phyloP scores from a whole-genome alignment of 441 rosid genomes.

The Sinapis alba region DNA sequence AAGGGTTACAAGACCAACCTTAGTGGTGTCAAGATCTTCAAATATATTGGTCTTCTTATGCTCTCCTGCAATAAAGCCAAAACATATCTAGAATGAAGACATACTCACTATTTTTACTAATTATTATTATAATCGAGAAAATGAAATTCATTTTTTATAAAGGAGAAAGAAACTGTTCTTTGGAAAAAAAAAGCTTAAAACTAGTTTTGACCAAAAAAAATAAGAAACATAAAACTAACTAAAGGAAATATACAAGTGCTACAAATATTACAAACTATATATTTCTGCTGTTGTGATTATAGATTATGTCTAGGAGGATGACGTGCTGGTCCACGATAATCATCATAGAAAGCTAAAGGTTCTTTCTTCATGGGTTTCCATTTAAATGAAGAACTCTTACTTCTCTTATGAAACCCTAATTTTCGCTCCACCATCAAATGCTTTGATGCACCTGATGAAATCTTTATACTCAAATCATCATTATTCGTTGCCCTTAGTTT shows the following conservation, averaged over 20 bases:
- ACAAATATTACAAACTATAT: slow-evolving; percentile 11
- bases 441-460: neutral
- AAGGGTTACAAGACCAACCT: slow-evolving; percentile 21
- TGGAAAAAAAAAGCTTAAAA: neutral
- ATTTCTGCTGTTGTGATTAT: slow-evolving; percentile 7
- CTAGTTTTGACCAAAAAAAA: neutral
- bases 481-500: neutral
- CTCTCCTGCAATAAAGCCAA: slow-evolving; percentile 19
- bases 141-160: neutral
- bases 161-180: neutral
- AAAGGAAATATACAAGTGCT: slow-evolving; percentile 1
- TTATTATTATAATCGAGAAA: neutral
- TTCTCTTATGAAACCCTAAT: slow-evolving; percentile 33
- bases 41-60: slow-evolving; percentile 7
- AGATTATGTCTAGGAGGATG: slow-evolving; percentile 35
- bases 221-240: slow-evolving; percentile 9
- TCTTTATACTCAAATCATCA: neutral
- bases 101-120: slow-evolving; percentile 9
- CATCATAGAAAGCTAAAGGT: slow-evolving; percentile 26
- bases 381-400: slow-evolving; percentile 30
- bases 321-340: slow-evolving; percentile 30
- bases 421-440: slow-evolving; percentile 13
- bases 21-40: slow-evolving; percentile 17
- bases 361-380: slow-evolving; percentile 33
- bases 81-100: slow-evolving; percentile 25